Evolutionary conservation across 169 alveolate genomes (phyloP).

Genomic region (Eimeria zaria): DNA sequence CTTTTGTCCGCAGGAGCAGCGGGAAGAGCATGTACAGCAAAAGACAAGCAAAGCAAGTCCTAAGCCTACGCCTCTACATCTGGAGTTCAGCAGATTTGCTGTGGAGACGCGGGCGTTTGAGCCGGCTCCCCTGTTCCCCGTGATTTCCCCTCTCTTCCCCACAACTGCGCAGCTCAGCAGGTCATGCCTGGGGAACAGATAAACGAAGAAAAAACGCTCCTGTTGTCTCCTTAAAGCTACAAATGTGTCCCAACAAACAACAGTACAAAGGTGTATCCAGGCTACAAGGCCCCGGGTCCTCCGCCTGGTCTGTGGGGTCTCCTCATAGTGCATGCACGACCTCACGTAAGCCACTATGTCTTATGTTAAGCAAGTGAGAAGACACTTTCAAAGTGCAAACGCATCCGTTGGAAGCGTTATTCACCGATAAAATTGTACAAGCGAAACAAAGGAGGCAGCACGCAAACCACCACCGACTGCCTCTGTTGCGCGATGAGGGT

Average conservation of each 20-base stretch:
- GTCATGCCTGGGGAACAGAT: background rate
- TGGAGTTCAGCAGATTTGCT: background rate
- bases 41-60: background rate
- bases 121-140: background rate
- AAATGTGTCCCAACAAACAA: background rate
- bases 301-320: conserved; percentile 18
- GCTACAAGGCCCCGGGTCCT: background rate
- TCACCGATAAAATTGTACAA: background rate
- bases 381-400: background rate
- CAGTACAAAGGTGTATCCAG: background rate
- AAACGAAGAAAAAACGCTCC: background rate
- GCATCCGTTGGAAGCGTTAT: background rate
- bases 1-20: background rate
- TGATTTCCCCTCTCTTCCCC: background rate
- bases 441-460: background rate
- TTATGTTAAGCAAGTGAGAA: background rate
- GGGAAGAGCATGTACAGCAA: background rate
- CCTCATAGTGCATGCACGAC: conserved; percentile 6
- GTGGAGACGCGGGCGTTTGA: background rate
- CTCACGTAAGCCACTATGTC: background rate
- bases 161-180: background rate
- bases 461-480: background rate
- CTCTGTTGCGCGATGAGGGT: background rate
- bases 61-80: background rate
- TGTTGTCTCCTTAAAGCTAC: background rate